These are phyloP conservation scores for Candida khao-thaluensis DNA, from an alignment of 805 yeast species.

Conservation along the genomic window DNA sequence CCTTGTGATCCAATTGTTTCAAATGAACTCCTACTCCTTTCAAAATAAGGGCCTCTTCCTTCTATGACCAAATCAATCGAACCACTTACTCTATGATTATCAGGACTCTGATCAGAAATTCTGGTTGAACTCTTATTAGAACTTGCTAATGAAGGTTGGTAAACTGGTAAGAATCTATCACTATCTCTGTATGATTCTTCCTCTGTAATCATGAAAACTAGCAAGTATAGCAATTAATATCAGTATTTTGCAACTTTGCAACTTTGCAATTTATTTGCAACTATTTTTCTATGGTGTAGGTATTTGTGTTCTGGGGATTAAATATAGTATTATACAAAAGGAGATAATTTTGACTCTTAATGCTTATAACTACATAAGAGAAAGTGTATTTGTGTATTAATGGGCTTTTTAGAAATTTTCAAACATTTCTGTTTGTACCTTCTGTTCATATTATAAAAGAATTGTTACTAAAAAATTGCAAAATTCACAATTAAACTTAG, in stretches of 20 bases:
- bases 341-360: no score
- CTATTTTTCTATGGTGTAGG: not conserved
- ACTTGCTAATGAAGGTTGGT: constrained; percentile 1
- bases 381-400: no score
- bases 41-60: not conserved
- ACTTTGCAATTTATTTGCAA: constrained; percentile 1
- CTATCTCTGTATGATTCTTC: not conserved
- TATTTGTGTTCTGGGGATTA: no score
- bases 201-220: constrained; percentile 1
- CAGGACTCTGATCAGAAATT: not conserved
- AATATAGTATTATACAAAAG: no score
- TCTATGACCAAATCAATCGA: constrained; percentile 3
- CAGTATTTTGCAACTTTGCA: no score
- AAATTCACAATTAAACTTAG: no score
- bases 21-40: constrained; percentile 5
- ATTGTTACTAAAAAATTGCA: no score
- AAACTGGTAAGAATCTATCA: constrained; percentile 9
- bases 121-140: constrained; percentile 1
- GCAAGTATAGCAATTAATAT: constrained; percentile 2
- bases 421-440: no score
- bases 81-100: not conserved
- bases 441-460: no score
- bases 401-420: no score
- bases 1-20: constrained; percentile 4
- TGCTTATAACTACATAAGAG: no score